Percentiles rank a stretch among this genome's conserved stretches.
Conservation (phyloP, 495 filamentous ascomycete species). For the Neurospora sp. region DNA sequence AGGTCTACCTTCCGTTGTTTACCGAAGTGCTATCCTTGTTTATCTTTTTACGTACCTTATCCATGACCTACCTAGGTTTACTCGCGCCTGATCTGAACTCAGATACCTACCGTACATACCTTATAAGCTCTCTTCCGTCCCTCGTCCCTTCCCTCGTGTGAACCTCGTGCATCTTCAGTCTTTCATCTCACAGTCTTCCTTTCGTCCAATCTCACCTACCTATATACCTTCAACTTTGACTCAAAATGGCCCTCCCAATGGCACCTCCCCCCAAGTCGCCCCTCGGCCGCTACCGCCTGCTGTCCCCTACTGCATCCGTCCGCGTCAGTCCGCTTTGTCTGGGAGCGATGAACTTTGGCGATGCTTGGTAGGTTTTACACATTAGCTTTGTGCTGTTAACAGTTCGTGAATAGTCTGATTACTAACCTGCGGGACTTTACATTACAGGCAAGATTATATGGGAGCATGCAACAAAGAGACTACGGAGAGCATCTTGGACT, state of each 20-base stretch:
- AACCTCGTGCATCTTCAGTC: neutral
- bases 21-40: neutral
- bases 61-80: neutral
- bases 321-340: slow-evolving; percentile 52
- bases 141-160: neutral
- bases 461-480: slow-evolving; percentile 53
- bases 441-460: slow-evolving; percentile 30
- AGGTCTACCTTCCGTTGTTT: neutral
- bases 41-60: neutral
- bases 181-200: neutral
- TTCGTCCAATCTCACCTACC: neutral
- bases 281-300: slow-evolving; percentile 48
- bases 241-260: slow-evolving; percentile 10
- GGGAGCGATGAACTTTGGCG: slow-evolving; percentile 54
- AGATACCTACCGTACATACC: neutral
- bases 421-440: neutral
- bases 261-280: slow-evolving; percentile 34
- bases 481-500: slow-evolving; percentile 56
- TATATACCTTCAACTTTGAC: neutral
- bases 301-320: slow-evolving; percentile 48
- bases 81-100: neutral
- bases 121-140: neutral
- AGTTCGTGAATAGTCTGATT: neutral
- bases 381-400: neutral
- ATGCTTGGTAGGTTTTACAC: slow-evolving; percentile 32